Evolutionary conservation across 2,329 filamentous ascomycete species (phyloP).

Genomic region (Penicillium sp.): DNA sequence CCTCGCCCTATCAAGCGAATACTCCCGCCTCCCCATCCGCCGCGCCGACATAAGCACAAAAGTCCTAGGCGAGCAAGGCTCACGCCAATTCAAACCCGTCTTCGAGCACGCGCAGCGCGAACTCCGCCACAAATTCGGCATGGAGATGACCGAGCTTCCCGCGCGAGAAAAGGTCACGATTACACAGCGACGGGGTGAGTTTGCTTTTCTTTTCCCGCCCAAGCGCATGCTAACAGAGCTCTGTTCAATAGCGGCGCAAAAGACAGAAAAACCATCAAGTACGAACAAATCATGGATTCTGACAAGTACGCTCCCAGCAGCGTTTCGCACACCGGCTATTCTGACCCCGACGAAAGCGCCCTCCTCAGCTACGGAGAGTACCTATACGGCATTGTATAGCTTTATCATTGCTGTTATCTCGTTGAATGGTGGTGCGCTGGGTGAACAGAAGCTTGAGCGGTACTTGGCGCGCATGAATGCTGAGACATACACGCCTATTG

Average conservation of each 20-base stretch:
- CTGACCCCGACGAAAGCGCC: slow-evolving; percentile 64
- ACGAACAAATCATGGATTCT: slow-evolving; percentile 71
- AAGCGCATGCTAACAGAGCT: too few species aligned
- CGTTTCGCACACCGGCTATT: slow-evolving; percentile 63
- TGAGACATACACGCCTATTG: slow-evolving; percentile 66
- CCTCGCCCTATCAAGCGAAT: slow-evolving; percentile 58
- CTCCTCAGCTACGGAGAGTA: slow-evolving; percentile 64
- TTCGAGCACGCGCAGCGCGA: slow-evolving; percentile 72
- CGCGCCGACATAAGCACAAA: slow-evolving; percentile 56
- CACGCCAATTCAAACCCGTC: slow-evolving; percentile 68
- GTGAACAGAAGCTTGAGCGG: slow-evolving; percentile 72
- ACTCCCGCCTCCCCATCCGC: slow-evolving; percentile 55
- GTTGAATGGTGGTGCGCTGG: slow-evolving; percentile 66
- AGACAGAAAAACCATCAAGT: slow-evolving; percentile 39
- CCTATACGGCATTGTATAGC: slow-evolving; percentile 76
- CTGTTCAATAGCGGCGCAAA: slow-evolving; percentile 46
- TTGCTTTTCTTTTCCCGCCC: neutral
- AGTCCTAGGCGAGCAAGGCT: slow-evolving; percentile 65
- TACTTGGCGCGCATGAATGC: slow-evolving; percentile 72
- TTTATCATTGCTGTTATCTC: slow-evolving; percentile 72
- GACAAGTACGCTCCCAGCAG: slow-evolving; percentile 63
- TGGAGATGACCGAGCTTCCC: slow-evolving; percentile 83
- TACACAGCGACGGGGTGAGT: slow-evolving; percentile 68
- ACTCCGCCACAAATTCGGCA: slow-evolving; percentile 73
- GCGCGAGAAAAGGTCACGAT: slow-evolving; percentile 74